Evolutionary conservation across 768 basidiomycete genomes (phyloP).

Genomic region (Mycena sanguinolenta): DNA sequence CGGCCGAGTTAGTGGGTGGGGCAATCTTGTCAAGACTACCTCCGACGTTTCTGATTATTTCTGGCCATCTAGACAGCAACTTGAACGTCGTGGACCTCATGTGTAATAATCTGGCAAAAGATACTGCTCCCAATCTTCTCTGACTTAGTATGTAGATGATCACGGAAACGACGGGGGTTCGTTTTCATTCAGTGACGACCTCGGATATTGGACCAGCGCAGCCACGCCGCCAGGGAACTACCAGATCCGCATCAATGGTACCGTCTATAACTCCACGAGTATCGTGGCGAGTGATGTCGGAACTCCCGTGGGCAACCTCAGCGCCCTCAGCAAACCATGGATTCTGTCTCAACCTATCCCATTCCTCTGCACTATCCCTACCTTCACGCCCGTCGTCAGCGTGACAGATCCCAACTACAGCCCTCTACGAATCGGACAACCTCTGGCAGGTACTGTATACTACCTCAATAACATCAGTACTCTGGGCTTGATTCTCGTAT

Average conservation of each 20-base stretch:
- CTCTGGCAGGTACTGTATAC: background rate
- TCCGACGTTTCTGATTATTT: background rate
- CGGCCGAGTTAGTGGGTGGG: constrained; percentile 10
- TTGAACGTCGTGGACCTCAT: constrained; percentile 10
- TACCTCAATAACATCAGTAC: constrained; percentile 6
- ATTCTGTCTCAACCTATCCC: background rate
- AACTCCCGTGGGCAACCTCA: background rate
- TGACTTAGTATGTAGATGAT: background rate
- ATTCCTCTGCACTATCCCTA: constrained; percentile 15
- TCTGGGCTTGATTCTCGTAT: background rate
- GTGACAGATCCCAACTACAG: constrained; percentile 1
- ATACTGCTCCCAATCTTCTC: background rate
- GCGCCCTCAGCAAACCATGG: background rate
- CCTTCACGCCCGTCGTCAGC: constrained; percentile 1
- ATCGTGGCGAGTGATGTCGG: background rate
- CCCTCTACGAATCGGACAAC: constrained; percentile 6
- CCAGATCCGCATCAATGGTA: constrained; percentile 24
- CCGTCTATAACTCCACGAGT: background rate
- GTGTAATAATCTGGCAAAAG: background rate
- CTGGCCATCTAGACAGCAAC: background rate
- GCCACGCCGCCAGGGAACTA: constrained; percentile 20
- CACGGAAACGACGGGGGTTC: background rate
- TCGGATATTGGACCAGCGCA: too few species aligned
- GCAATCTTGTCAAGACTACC: background rate
- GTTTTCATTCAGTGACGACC: background rate